Conservation (phyloP, 331 rosid genomes). For the Saraca asoca region DNA sequence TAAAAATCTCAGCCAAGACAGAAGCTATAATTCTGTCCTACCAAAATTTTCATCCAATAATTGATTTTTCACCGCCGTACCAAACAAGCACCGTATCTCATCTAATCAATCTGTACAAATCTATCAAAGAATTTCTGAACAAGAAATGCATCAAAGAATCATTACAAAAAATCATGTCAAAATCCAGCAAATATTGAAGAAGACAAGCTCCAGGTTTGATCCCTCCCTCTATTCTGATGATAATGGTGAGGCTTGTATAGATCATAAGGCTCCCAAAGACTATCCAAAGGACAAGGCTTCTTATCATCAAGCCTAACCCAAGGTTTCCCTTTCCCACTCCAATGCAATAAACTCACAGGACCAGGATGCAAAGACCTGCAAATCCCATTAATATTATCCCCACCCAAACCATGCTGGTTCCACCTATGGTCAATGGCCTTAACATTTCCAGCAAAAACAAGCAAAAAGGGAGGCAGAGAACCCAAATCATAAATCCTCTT, state of each 20-base stretch:
- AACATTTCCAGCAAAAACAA: conserved; percentile 78
- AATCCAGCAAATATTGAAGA: conserved; percentile 54
- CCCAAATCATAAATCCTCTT: conserved; percentile 82
- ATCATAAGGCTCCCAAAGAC: conserved; percentile 92
- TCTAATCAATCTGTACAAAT: conserved; percentile 53
- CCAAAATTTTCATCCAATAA: no score
- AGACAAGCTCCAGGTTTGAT: conserved; percentile 41
- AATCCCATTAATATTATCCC: conserved; percentile 78
- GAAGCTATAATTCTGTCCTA: no score
- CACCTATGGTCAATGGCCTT: conserved; percentile 82
- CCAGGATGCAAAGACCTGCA: conserved; percentile 89
- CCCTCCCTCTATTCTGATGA: conserved; percentile 20
- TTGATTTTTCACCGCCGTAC: no score
- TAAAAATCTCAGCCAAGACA: no score
- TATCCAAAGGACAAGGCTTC: conserved; percentile 71
- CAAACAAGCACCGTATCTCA: not conserved
- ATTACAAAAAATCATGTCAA: conserved; percentile 46
- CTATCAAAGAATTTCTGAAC: conserved; percentile 41
- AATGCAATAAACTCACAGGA: conserved; percentile 83
- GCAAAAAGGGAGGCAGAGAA: conserved; percentile 76
- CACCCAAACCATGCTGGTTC: conserved; percentile 95
- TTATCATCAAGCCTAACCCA: conserved; percentile 82
- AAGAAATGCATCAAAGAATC: conserved; percentile 44
- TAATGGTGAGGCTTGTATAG: conserved; percentile 43
- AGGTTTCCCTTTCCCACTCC: conserved; percentile 98